These are phyloP conservation scores for Zymoseptoria pseudotritici DNA, from an alignment of 2,329 filamentous ascomycete genomes.

Conservation along the genomic window DNA sequence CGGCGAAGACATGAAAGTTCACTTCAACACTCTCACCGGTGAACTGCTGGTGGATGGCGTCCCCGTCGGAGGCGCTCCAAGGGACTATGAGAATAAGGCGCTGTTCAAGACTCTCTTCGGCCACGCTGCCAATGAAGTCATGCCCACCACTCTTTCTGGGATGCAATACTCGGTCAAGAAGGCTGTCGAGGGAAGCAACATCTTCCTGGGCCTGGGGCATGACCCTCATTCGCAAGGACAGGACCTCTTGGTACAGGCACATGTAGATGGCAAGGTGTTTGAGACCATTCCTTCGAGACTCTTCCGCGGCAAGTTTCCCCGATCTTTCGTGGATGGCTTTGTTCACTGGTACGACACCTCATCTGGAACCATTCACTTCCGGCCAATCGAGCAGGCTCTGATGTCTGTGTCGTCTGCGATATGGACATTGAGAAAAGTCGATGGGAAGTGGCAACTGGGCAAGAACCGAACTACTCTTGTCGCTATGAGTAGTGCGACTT, in stretches of 20 bases:
- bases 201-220: conserved; percentile 32
- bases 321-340: conserved; percentile 43
- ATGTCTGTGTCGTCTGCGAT: not conserved
- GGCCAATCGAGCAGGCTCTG: not conserved
- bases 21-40: conserved; percentile 43
- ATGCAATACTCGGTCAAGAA: conserved; percentile 47
- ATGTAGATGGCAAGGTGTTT: conserved; percentile 18
- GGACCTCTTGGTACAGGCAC: conserved; percentile 40
- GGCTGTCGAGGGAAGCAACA: conserved; percentile 1
- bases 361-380: conserved; percentile 37
- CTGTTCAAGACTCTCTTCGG: conserved; percentile 49
- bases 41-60: conserved; percentile 44
- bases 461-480: not conserved
- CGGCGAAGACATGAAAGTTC: conserved; percentile 19
- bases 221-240: not conserved
- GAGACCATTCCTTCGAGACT: conserved; percentile 30
- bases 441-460: not conserved
- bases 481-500: not conserved
- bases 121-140: conserved; percentile 43
- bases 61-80: conserved; percentile 47
- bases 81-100: conserved; percentile 39
- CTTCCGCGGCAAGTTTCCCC: conserved; percentile 44
- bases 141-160: conserved; percentile 44
- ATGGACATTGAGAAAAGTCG: not conserved
- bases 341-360: conserved; percentile 45